A percentile compares a stretch with the other conserved stretches of the same genome.
Evolutionary conservation across 2,329 filamentous ascomycete species (phyloP).

Genomic region (Fusarium sp.): DNA sequence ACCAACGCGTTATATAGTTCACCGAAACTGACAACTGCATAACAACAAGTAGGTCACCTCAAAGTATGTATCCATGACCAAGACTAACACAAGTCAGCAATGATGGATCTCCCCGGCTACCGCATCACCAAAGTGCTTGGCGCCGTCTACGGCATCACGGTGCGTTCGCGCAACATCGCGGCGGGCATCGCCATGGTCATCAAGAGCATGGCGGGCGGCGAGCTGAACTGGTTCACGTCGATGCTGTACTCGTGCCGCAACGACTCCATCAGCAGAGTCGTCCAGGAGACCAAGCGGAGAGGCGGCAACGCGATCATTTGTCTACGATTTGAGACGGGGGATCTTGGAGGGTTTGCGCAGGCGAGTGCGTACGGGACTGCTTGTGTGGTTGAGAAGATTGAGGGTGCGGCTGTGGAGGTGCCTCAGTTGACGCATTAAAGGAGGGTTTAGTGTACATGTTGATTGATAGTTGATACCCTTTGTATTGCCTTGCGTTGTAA

Average conservation of each 20-base stretch:
- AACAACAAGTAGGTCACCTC: conserved; percentile 60
- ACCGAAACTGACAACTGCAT: conserved; percentile 72
- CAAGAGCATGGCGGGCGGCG: conserved; percentile 70
- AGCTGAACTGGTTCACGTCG: conserved; percentile 70
- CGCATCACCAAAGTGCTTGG: conserved; percentile 69
- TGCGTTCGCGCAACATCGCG: conserved; percentile 70
- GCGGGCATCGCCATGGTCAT: conserved; percentile 68
- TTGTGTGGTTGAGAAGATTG: conserved; percentile 68
- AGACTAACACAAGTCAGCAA: conserved; percentile 54
- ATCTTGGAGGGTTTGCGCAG: conserved; percentile 68
- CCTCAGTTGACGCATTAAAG: conserved; percentile 44
- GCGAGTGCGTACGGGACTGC: conserved; percentile 73
- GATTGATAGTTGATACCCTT: background rate
- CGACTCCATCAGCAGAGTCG: conserved; percentile 67
- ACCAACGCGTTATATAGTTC: conserved; percentile 47
- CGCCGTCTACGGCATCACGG: conserved; percentile 69
- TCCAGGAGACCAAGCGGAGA: conserved; percentile 68
- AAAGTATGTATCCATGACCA: background rate
- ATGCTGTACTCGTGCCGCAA: conserved; percentile 71
- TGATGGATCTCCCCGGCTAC: conserved; percentile 74
- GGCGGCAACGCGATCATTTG: conserved; percentile 72
- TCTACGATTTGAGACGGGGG: conserved; percentile 69
- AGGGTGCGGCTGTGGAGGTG: conserved; percentile 50
- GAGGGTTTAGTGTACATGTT: background rate
- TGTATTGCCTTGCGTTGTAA: background rate